Evolutionary conservation across 1,284 basidiomycete genomes (phyloP), one percentile per base, ranked within the genome.

Genomic region (Pseudozyma tsukubaensis): DNA sequence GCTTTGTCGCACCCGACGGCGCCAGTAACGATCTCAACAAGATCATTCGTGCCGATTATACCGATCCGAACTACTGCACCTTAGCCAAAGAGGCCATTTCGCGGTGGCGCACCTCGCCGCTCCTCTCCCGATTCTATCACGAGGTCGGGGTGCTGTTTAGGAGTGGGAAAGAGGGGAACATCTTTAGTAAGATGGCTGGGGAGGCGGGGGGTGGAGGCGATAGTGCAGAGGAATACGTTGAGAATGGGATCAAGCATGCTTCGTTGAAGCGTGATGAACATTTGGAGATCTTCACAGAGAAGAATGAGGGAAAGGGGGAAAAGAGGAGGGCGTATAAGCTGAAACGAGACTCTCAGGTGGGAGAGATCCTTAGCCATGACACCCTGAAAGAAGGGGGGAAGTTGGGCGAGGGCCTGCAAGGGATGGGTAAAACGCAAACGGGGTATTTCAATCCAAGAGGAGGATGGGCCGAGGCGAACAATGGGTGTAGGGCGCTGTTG

Each of bases 11-110:
- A 0, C 86, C 88, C 10, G 93, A 94, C 82, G 92, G 90, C 2
- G 92, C 93, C 0, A 92, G 91, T 62, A 91, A 91, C 47, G 94
- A 95, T 83, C 87, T 94, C 56, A 95, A 94, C 85, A 91, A 93
- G 86, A 89, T 92, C 89, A 77, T 85, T 18, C 79, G 85, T 35
- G 84, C 80, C 48, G 86, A 86, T 59, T 86, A 86, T 59, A 59
- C 68, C 19, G 82, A 85, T 59, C 19, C 67, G 10, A 80, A 78
- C 79, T 95, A 94, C 79, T 85, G 91, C 13, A 85, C 86, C 32
- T 86, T 95, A 1, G 91, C 91, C 0, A 88, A 89, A 49, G 89
- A 92, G 65, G 91, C 92, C 4, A 91, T 94, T 63, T 77, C 84
- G 4, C 85, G 86, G 1, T 94, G 93, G 93, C 91, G 89, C 69